These are phyloP conservation scores for Lactifluus rugatus DNA, from an alignment of 768 basidiomycete species.

Conservation along the genomic window DNA sequence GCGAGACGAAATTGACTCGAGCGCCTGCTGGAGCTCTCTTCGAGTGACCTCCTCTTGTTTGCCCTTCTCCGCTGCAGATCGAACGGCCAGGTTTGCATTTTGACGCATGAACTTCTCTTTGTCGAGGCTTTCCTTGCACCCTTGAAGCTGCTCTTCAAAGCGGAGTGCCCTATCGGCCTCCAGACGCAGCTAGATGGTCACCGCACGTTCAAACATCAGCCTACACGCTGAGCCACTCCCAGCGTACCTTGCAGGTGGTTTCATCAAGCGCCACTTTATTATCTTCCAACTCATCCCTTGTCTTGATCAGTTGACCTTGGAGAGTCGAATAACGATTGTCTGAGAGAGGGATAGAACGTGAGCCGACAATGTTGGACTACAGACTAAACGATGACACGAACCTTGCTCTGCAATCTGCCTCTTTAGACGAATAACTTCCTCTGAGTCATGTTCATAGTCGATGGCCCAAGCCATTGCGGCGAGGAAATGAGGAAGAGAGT, in stretches of 20 bases:
- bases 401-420: conserved; percentile 20
- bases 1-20: conserved; percentile 14
- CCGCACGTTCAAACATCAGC: not conserved
- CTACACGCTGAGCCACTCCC: not conserved
- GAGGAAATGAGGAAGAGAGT: not conserved
- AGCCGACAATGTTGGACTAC: not conserved
- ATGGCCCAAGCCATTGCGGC: conserved; percentile 15
- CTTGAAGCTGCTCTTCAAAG: conserved; percentile 11
- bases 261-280: conserved; percentile 17
- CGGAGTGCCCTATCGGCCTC: conserved; percentile 17
- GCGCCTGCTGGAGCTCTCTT: conserved; percentile 16
- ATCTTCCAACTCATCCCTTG: conserved; percentile 9
- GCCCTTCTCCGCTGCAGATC: conserved; percentile 6
- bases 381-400: not conserved
- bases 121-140: conserved; percentile 11
- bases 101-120: conserved; percentile 16
- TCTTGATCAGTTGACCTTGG: conserved; percentile 15
- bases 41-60: conserved; percentile 12
- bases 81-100: conserved; percentile 13
- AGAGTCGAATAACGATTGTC: conserved; percentile 16
- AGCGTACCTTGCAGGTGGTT: conserved; percentile 13
- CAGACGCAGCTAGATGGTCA: conserved; percentile 3
- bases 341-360: not conserved
- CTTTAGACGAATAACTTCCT: conserved; percentile 17
- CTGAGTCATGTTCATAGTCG: conserved; percentile 18